Conservation (phyloP, 148 eudicot genomes). For the Gaultheria prostrata region DNA sequence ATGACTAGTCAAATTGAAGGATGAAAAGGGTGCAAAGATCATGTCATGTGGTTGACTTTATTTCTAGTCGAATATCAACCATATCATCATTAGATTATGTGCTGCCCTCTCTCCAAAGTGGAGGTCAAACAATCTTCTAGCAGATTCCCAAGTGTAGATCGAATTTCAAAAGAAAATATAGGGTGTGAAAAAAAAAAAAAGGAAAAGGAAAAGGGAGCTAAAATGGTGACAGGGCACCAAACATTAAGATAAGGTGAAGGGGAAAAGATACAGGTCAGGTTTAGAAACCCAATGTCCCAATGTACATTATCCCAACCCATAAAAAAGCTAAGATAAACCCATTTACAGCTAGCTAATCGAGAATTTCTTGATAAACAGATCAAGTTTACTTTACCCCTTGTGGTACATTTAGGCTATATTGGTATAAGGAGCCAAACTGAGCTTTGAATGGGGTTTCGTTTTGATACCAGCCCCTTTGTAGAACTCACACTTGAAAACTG, state of each 20-base stretch:
- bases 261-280: neutral
- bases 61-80: neutral
- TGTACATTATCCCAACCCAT: neutral
- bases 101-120: neutral
- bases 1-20: neutral
- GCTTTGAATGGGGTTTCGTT: neutral
- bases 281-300: conserved; percentile 6
- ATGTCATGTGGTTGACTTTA: neutral
- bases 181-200: neutral
- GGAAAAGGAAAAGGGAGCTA: neutral
- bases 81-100: conserved; percentile 1
- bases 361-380: neutral
- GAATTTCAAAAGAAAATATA: neutral
- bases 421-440: neutral
- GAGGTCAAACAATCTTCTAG: conserved; percentile 8
- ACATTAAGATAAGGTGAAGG: neutral
- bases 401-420: neutral
- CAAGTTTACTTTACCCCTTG: neutral
- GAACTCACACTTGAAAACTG: neutral
- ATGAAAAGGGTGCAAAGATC: neutral
- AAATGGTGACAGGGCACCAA: neutral
- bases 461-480: neutral
- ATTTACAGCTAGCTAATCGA: neutral
- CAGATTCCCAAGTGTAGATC: neutral
- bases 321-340: neutral